phyloP scores from a whole-genome alignment of 169 alveolate genomes.

The Ichthyophthirius multifiliis region DNA sequence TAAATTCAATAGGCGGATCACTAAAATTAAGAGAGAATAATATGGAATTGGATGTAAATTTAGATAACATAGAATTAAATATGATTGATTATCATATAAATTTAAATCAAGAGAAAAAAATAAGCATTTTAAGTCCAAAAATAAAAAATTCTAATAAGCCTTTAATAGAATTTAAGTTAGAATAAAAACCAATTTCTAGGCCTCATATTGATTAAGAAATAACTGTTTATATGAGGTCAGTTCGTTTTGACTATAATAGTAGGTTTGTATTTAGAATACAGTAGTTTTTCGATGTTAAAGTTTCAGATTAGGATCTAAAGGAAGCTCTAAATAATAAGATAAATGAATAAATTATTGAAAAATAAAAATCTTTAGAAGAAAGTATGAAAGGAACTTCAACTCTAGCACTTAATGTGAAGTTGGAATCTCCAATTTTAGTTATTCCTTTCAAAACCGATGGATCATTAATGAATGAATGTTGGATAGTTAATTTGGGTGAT shows the following conservation, averaged over 20 bases:
- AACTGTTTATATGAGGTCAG: neutral
- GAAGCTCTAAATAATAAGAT: slow-evolving; percentile 23
- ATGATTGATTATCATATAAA: neutral
- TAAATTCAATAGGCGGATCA: neutral
- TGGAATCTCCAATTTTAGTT: slow-evolving; percentile 22
- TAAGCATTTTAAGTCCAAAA: neutral
- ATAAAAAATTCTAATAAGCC: neutral
- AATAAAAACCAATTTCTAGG: neutral
- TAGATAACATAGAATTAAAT: neutral
- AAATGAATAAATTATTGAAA: slow-evolving; percentile 6
- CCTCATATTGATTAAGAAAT: neutral
- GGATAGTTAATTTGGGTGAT: slow-evolving; percentile 40
- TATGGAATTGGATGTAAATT: neutral
- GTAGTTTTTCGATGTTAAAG: slow-evolving; percentile 27
- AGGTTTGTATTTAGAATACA: slow-evolving; percentile 7
- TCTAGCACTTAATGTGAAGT: slow-evolving; percentile 5
- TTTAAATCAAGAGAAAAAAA: neutral
- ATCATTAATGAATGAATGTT: neutral
- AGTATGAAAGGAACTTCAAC: slow-evolving; percentile 11
- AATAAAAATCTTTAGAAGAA: slow-evolving; percentile 7
- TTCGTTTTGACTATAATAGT: slow-evolving; percentile 17
- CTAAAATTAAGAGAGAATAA: neutral
- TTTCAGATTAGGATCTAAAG: slow-evolving; percentile 27
- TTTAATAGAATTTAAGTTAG: neutral
- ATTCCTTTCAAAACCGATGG: slow-evolving; percentile 20